Evolutionary conservation across 2,329 filamentous ascomycete species (phyloP), one percentile per base, ranked within the genome.

Genomic region (Trichoderma simmonsii): DNA sequence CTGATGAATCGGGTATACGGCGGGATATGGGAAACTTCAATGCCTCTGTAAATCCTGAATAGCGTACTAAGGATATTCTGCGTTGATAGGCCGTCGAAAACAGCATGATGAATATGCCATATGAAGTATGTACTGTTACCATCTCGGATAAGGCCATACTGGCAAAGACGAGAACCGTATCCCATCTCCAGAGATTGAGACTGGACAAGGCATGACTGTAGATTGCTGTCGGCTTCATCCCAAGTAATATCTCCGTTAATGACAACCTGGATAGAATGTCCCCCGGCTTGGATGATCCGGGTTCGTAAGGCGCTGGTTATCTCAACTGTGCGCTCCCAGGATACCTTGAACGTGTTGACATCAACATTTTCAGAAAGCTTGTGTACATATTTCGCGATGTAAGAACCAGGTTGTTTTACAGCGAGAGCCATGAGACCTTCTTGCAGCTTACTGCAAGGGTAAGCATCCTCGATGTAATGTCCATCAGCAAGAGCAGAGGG

Each of bases 371-470:
- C 28, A 1, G 74, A 63, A 7, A 80, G 73, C n/a, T 72, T 72
- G 60, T 77, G 70, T 8, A 75, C 74, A 68, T 77, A 75, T 51
- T 78, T 76, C 1, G 79, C 78, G 12, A 83, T 76, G 61, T 84
- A 84, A 3, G 78, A 79, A 1, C 79, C 81, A 1, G 73, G 59
- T 7, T 79, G 75, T 24, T 77, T 77, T 57, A 74, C 75, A 2
- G 81, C 76, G 3, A 82, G 74, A 1, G 80, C 78, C 74, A 77
- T 76, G 26, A 76, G 71, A 12, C 75, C 75, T 21, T 75, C 73
- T 9, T 76, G 75, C 15, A 77, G 73, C 26, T 70, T 72, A 4
- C 73, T 76, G 26, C 75, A 75, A 3, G 75, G 74, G 8, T 74
- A 76, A 24, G 74, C 63, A 62, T 77, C 75, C 6, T 74, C 70